phyloP scores from a whole-genome alignment of 2,329 filamentous ascomycete genomes.

The Beauveria scarabaeidicola region DNA sequence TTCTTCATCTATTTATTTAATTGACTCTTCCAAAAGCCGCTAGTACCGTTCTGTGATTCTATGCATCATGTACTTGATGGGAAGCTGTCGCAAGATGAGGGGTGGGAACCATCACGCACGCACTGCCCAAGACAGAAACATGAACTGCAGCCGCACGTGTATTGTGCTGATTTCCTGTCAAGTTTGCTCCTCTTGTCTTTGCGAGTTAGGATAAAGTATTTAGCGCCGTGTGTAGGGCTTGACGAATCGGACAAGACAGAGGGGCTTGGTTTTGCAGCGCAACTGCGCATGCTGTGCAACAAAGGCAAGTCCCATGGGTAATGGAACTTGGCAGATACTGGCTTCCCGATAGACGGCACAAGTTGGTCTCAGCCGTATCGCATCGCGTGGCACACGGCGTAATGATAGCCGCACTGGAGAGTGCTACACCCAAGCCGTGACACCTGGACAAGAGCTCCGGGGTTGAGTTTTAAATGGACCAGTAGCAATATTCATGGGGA shows the following conservation, averaged over 20 bases:
- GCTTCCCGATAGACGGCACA: background rate
- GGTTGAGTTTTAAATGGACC: background rate
- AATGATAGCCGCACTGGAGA: background rate
- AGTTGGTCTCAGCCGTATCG: background rate
- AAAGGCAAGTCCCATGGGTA: background rate
- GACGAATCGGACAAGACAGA: background rate
- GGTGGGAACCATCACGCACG: background rate
- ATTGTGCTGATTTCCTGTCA: background rate
- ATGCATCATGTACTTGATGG: background rate
- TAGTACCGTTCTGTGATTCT: background rate
- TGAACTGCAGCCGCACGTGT: background rate
- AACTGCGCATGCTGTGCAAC: background rate
- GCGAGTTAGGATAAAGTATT: background rate
- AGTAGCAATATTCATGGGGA: background rate
- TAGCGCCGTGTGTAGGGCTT: background rate
- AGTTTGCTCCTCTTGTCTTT: background rate
- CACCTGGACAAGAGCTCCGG: background rate
- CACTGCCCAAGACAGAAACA: background rate
- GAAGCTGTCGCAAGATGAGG: background rate
- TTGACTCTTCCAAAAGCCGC: background rate
- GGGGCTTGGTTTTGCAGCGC: background rate
- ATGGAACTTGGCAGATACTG: conserved; percentile 1
- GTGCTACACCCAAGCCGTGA: background rate
- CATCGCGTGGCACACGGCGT: background rate
- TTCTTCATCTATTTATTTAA: background rate